A percentile compares a stretch with the other conserved stretches of the same genome.
Evolutionary conservation across 257 asterid genomes (phyloP).

Genomic region (Galeopsis tetrahit): DNA sequence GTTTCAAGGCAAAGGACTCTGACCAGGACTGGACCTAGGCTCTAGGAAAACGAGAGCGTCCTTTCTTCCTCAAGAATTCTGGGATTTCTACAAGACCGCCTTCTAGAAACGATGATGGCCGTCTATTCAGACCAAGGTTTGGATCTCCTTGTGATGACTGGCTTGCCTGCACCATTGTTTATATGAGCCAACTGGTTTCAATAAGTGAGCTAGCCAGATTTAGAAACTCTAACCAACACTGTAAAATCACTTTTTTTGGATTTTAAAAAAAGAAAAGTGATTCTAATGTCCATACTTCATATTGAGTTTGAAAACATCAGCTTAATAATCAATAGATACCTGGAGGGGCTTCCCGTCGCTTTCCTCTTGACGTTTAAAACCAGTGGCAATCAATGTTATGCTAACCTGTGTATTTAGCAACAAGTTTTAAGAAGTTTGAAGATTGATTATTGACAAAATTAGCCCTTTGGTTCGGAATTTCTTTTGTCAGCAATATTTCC

Average conservation of each 20-base stretch:
- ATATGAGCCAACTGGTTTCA: not conserved
- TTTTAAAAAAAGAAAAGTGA: too few species aligned
- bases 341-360: constrained; percentile 68
- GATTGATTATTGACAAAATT: too few species aligned
- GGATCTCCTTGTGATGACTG: constrained; percentile 68
- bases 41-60: constrained; percentile 83
- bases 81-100: constrained; percentile 82
- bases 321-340: constrained; percentile 45
- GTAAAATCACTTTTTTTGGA: too few species aligned
- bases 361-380: constrained; percentile 96
- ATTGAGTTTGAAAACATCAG: too few species aligned
- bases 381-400: constrained; percentile 93
- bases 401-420: constrained; percentile 61
- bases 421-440: constrained; percentile 4
- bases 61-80: constrained; percentile 87
- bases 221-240: too few species aligned
- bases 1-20: constrained; percentile 1
- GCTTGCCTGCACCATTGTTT: constrained; percentile 54
- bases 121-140: constrained; percentile 58
- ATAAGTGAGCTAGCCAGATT: not conserved
- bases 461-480: too few species aligned
- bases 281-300: too few species aligned
- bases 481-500: not conserved
- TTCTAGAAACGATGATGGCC: constrained; percentile 71
- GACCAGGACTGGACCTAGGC: constrained; percentile 46